Base-by-base conservation (phyloP, 805 yeast species). In the Lipomyces yamanashiensis region DNA sequence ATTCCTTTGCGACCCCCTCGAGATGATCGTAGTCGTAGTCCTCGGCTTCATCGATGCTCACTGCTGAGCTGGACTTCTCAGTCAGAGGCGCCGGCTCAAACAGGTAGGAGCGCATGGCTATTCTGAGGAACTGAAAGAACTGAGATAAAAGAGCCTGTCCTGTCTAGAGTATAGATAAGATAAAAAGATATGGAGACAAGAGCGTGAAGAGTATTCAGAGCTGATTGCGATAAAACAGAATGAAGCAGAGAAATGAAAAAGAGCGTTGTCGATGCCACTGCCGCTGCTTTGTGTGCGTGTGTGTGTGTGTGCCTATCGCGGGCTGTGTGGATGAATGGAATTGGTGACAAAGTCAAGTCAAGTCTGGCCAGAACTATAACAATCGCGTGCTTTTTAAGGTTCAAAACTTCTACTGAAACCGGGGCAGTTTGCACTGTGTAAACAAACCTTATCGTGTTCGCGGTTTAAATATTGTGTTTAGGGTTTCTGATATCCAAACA, bases 1-100 rank as follows among this genome's bases (percentile, higher is more conserved):
- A 58, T 23, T 62, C 68, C 34, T 64, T 64, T n/a, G 68, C 68
- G 59, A 64, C 68, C 47, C 68, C 68, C n/a, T 64, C 68, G 19
- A 64, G 63, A 37, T 62, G 63, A 5, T 62, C 57, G 50, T 49
- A 64, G 54, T 62, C 68, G 50, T 64, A 64, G 57, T 64, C 68
- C 19, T 64, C 68, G 3, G 68, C 65, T 50, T 62, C 63, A 48
- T 62, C 63, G 55, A 59, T 61, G 58, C 59, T 56, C n/a, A 43
- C 56, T 19, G 54, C 45, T 39, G 65, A 54, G 54, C 59, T 45
- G 43, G 47, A 34, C 39, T 61, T 52, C 56, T 62, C 47, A 12
- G 66, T 43, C 50, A 58, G 53, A 19, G 68, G 61, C 47, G 65
- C 61, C 37, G 68, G 63, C 43, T 61, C 68, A 47, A 64, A 64